Base-by-base conservation (phyloP, 495 filamentous ascomycete species). In the Pyronema omphalodes region DNA sequence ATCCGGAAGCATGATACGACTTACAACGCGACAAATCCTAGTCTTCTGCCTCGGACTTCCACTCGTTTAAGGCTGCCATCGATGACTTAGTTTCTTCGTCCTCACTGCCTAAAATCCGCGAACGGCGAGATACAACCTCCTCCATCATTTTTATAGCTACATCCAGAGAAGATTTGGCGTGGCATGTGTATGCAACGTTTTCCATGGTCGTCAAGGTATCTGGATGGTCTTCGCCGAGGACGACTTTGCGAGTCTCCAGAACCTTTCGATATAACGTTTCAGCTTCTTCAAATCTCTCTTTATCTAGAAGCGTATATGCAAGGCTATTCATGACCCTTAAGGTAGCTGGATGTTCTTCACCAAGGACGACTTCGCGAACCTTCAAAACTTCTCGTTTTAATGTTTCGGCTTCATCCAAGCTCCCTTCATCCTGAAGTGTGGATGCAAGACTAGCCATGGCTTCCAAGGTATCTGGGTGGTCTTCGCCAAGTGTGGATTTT, bases 401-500 rank as follows among this genome's bases (percentile, higher is more conserved):
- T n/a, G 7, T 40, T n/a, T 40, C 37, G 8, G 37, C 37, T n/a
- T 40, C 37, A 8, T 40, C 37, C 37, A 7, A 40, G n/a, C 37
- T 8, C n/a, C 37, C 37, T n/a, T 8, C n/a, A 7, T 40, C 37
- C 7, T n/a, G 8, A 40, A 8, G n/a, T n/a, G 37, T 40, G 37
- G 8, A 56, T 29, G 61, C 61, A 1, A 70, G 62, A 36, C 57
- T 61, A 15, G 47, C 57, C 62, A 69, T 68, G 12, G 57, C 61
- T 9, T 29, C 60, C 47, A 70, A 53, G 0, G 67, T 71, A 41
- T 66, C 52, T 15, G 62, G 64, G 51, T 70, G 66, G 9, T 60
- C 56, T 46, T 58, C 41, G n/a, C 68, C 66, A 8, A 68, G 62
- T 40, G 57, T 18, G 34, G 1, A 57, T 41, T 61, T 57, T 3